Percentiles rank a stretch among this genome's conserved stretches.
These are phyloP conservation scores for Botrytis galanthina DNA, from an alignment of 2,329 filamentous ascomycete genomes.

Conservation along the genomic window DNA sequence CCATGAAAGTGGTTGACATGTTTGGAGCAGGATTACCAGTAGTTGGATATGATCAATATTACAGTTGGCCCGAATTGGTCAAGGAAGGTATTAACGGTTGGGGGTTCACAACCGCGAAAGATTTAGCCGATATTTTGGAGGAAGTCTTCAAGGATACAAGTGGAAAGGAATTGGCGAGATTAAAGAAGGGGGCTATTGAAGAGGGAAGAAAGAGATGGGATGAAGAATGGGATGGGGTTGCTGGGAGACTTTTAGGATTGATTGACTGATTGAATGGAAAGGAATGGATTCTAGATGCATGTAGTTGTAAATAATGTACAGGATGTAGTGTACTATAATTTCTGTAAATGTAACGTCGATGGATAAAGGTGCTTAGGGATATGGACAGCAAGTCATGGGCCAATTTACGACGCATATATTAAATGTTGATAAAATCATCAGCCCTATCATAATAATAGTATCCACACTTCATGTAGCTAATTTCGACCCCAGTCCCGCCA, in stretches of 20 bases:
- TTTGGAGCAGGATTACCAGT: conserved; percentile 93
- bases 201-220: conserved; percentile 84
- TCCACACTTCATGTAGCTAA: neutral
- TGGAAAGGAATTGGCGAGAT: conserved; percentile 51
- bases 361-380: neutral
- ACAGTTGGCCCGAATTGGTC: conserved; percentile 89
- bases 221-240: conserved; percentile 85
- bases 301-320: neutral
- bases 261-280: neutral
- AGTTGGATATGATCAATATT: conserved; percentile 78
- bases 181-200: conserved; percentile 68
- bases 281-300: neutral
- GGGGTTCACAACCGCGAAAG: conserved; percentile 72
- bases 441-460: neutral
- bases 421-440: neutral
- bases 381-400: neutral
- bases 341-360: neutral
- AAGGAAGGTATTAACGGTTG: conserved; percentile 81
- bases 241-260: conserved; percentile 65
- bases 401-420: neutral
- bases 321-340: neutral
- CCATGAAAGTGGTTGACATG: conserved; percentile 99
- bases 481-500: neutral
- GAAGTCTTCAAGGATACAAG: conserved; percentile 59
- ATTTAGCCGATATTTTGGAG: conserved; percentile 62